Percentiles rank a stretch among this genome's conserved stretches.
Evolutionary conservation across 768 basidiomycete species (phyloP).

Genomic region (Tylopilus rubrobrunneus): DNA sequence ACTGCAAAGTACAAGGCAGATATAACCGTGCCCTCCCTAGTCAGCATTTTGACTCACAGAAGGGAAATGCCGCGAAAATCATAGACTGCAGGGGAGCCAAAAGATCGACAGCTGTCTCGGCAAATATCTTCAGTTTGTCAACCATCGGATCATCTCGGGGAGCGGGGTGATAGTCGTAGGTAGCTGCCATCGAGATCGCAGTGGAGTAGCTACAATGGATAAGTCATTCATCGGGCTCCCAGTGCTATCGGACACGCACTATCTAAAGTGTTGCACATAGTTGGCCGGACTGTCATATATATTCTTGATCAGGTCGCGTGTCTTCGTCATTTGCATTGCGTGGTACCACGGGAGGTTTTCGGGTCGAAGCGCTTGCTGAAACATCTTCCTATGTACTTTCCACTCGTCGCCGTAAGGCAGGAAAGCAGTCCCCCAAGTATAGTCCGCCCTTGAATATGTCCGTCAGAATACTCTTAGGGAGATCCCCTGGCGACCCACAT

Average conservation of each 20-base stretch:
- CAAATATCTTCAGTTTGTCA: slow-evolving; percentile 1
- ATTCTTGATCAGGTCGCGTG: slow-evolving; percentile 2
- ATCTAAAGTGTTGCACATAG: slow-evolving; percentile 9
- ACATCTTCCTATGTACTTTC: slow-evolving; percentile 2
- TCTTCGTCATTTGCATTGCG: slow-evolving; percentile 1
- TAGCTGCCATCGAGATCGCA: slow-evolving; percentile 10
- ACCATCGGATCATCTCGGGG: slow-evolving; percentile 10
- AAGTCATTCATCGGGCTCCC: neutral
- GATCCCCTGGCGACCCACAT: neutral
- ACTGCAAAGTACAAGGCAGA: neutral
- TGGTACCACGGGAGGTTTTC: neutral
- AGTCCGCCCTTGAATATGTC: neutral
- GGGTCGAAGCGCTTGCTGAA: slow-evolving; percentile 3
- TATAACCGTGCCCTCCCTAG: too few species aligned
- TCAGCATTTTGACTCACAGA: neutral
- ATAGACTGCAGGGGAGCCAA: neutral
- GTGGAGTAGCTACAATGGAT: neutral
- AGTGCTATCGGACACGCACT: neutral
- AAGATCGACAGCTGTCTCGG: neutral
- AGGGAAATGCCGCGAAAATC: slow-evolving; percentile 6
- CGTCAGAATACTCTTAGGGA: neutral
- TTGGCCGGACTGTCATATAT: neutral
- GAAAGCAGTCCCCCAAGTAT: slow-evolving; percentile 4
- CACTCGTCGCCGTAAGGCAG: slow-evolving; percentile 5
- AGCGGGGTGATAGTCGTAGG: slow-evolving; percentile 7